Base-by-base conservation (phyloP, 2,329 filamentous ascomycete genomes). In the Curvularia hawaiiensis region DNA sequence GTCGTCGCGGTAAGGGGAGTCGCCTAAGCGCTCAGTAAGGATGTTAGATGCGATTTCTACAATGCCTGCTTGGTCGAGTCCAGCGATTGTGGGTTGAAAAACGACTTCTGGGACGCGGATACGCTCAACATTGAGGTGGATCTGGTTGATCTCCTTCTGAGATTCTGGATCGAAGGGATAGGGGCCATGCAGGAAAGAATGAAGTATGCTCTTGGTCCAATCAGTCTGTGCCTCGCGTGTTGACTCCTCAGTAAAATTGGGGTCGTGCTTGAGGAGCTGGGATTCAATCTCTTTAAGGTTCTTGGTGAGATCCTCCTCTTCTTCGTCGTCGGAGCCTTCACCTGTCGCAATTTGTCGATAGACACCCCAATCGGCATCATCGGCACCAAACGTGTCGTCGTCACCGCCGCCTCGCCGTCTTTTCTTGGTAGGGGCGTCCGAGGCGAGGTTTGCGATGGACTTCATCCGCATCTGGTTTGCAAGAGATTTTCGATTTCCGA, bases 381-480 rank as follows among this genome's bases (percentile, higher is more conserved):
- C 94, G 49, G 93, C 93, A 55, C 95, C 95, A 72, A 99, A 99
- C 59, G 91, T 92, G 73, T 99, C 95, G 69, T 99, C 95, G 72
- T 98, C 94, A 4, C 89, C 91, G 8, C 90, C 91, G 7, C 92
- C 92, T 18, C 93, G 88, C 14, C 92, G 84, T 55, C 94, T 86
- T 77, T 97, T 96, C 75, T 93, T 92, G 7, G 78, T 79, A 0
- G 94, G 92, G 6, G 86, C 88, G 75, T 99, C 95, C 0, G 94
- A 93, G 3, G 95, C 95, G 1, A 99, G 88, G 71, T 97, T 97
- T 58, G 95, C 95, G 57, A 99, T 92, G 50, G 89, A 94, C 79
- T 98, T 98, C 95, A 99, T 99, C 62, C 95, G 90, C 79, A 96
- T 96, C 77, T 98, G 94, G 56, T 90, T 95, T 9, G 95, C 95